A percentile compares a stretch with the other conserved stretches of the same genome.
These are phyloP conservation scores for Lachnellula arida DNA, from an alignment of 2,329 filamentous ascomycete genomes.

Conservation along the genomic window DNA sequence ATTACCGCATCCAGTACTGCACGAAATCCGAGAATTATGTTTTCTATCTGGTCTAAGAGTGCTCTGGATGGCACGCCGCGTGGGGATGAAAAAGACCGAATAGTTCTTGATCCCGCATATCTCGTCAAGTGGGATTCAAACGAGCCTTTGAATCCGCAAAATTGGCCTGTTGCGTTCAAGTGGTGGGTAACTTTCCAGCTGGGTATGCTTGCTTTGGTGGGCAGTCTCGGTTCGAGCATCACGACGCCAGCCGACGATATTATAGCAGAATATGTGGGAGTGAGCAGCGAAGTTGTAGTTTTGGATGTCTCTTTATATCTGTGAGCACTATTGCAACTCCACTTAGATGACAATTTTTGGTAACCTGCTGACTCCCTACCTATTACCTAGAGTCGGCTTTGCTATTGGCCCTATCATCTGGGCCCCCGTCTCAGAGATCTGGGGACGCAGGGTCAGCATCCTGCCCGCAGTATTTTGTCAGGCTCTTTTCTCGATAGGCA, in stretches of 20 bases:
- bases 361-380: too few species aligned
- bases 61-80: neutral
- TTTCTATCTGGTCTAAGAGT: too few species aligned
- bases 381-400: constrained; percentile 35
- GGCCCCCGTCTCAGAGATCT: constrained; percentile 61
- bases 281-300: too few species aligned
- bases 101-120: neutral
- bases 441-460: constrained; percentile 56
- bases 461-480: constrained; percentile 52
- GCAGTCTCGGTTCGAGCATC: constrained; percentile 1
- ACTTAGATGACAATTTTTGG: too few species aligned
- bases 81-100: neutral
- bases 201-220: constrained; percentile 3
- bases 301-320: too few species aligned
- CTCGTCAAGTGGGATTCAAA: neutral
- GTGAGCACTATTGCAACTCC: too few species aligned
- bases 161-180: constrained; percentile 1
- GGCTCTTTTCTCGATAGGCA: constrained; percentile 57
- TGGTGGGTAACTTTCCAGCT: constrained; percentile 6
- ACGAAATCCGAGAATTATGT: too few species aligned
- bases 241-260: neutral
- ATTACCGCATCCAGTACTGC: too few species aligned
- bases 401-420: constrained; percentile 50
- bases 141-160: constrained; percentile 4
- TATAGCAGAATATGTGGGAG: too few species aligned